Percentiles rank a stretch among this genome's conserved stretches.
These are phyloP conservation scores for Fraxinus nigra DNA, from an alignment of 305 asterid genomes.

Conservation along the genomic window DNA sequence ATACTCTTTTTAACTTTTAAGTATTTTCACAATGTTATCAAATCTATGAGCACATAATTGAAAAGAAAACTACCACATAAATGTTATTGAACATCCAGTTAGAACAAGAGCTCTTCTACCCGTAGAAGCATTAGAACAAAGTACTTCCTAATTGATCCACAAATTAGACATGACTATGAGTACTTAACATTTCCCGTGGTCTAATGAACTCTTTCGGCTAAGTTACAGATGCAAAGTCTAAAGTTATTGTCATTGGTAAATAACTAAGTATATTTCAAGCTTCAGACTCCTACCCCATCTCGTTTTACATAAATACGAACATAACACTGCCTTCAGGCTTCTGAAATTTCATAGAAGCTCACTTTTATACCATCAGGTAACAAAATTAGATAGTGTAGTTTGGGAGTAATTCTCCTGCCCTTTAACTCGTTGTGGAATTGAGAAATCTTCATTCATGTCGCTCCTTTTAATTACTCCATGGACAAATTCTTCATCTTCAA, in stretches of 20 bases:
- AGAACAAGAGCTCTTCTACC: background rate
- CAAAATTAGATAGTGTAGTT: constrained; percentile 29
- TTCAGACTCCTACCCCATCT: background rate
- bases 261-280: background rate
- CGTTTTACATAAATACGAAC: background rate
- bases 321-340: background rate
- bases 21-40: background rate
- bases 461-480: constrained; percentile 33
- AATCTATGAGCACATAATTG: background rate
- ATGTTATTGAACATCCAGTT: background rate
- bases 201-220: background rate
- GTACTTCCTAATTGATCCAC: background rate
- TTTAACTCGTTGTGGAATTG: constrained; percentile 33
- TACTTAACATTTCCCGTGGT: background rate
- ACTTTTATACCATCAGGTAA: background rate
- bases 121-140: background rate
- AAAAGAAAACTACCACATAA: background rate
- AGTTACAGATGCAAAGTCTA: background rate
- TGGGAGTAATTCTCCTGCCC: constrained; percentile 25
- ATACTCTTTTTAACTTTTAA: background rate
- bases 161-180: background rate
- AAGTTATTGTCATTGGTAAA: background rate
- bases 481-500: constrained; percentile 36
- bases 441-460: constrained; percentile 43
- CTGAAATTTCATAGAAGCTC: background rate